Evolutionary conservation across 306 rosid species (phyloP), one percentile per base, ranked within the genome.

Genomic region (Vachellia collinsii): DNA sequence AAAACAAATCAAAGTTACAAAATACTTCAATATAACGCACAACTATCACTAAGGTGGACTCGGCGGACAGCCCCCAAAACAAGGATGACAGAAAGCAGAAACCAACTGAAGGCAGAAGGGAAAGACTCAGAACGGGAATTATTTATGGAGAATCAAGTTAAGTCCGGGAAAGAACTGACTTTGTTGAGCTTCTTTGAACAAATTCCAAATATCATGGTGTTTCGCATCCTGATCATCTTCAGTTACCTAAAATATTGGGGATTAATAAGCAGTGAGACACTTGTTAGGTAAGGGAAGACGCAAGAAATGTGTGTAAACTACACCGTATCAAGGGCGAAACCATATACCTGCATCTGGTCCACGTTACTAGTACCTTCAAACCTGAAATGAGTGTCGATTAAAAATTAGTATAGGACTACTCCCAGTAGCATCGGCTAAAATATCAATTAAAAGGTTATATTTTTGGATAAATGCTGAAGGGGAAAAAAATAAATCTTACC

Each of bases 141-240:
- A 43, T 51, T 14, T 5, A 36, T 3, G 37, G 53, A 69, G 42
- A 11, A 64, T 53, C 42, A 75, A 61, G 63, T 51, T 6, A 36
- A 59, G 41, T 6, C 23, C 16, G 67, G 20, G 79, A 78, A 43
- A 76, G 71, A 37, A 89, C 87, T 82, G 84, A 94, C 98, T 94
- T 80, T 81, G 94, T 85, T 92, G 97, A 82, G 98, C 97, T 88
- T 91, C 97, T 76, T 78, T 86, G 87, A 94, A 94, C 76, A 87
- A 88, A 69, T 78, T 25, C 97, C 94, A 90, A 85, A 92, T 82
- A 20, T 89, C 86, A 56, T 41, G 76, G 20, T 69, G 81, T 46
- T 86, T 87, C 71, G 56, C 84, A 74, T 76, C 82, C 54, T 74
- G 67, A 66, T 70, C 88, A 53, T 80, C 91, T 37, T 79, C 53